Evolutionary conservation across 768 basidiomycete species (phyloP).

Genomic region (Chalciporus chontae): DNA sequence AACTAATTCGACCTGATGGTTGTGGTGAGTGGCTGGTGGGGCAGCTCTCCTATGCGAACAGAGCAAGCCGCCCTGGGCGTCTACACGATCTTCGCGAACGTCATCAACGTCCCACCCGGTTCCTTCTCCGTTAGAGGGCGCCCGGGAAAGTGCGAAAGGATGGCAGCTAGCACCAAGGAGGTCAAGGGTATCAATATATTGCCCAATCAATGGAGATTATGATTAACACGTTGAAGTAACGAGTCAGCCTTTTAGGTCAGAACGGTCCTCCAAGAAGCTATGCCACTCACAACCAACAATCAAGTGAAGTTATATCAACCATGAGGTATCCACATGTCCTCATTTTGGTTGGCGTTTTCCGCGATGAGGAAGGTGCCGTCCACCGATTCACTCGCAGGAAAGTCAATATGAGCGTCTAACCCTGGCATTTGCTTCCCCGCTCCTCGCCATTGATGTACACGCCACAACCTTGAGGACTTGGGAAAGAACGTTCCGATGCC

Average conservation of each 20-base stretch:
- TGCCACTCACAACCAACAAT: neutral
- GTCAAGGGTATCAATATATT: constrained; percentile 7
- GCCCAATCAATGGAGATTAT: constrained; percentile 11
- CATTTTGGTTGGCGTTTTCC: neutral
- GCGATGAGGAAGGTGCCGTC: constrained; percentile 70
- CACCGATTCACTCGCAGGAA: constrained; percentile 74
- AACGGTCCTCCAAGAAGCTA: constrained; percentile 14
- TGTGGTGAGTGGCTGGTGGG: neutral
- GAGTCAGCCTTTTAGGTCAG: constrained; percentile 8
- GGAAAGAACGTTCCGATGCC: neutral
- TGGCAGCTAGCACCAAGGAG: neutral
- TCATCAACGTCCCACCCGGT: neutral
- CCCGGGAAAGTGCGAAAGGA: constrained; percentile 5
- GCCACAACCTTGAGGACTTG: constrained; percentile 15
- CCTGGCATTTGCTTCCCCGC: neutral
- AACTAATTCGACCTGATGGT: neutral
- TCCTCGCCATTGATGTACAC: neutral
- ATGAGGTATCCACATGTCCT: constrained; percentile 13
- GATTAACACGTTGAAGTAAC: constrained; percentile 15
- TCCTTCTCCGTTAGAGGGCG: neutral
- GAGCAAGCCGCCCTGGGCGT: constrained; percentile 13
- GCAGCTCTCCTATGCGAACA: neutral
- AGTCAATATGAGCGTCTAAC: neutral
- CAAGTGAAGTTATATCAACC: constrained; percentile 2
- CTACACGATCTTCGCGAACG: constrained; percentile 4